These are phyloP conservation scores for Cordyceps cicadae DNA, from an alignment of 2,329 filamentous ascomycete species.

Conservation along the genomic window DNA sequence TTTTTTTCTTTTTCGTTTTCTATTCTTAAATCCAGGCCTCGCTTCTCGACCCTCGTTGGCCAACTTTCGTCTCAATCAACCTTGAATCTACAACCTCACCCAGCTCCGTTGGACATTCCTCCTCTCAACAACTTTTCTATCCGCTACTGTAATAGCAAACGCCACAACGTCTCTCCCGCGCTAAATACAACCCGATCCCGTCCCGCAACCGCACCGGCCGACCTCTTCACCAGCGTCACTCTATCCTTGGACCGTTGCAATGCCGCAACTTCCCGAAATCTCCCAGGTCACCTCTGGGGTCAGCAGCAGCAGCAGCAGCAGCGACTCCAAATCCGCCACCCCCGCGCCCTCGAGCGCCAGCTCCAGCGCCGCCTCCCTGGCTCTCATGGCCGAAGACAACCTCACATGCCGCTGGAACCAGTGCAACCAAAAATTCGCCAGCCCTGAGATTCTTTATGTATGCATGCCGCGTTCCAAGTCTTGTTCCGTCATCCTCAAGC, in stretches of 20 bases:
- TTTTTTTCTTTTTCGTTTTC: background rate
- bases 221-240: background rate
- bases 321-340: conserved; percentile 44
- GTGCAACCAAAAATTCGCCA: conserved; percentile 51
- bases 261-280: conserved; percentile 13
- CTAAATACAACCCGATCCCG: background rate
- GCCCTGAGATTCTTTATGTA: conserved; percentile 53
- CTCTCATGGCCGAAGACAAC: conserved; percentile 40
- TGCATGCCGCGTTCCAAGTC: conserved; percentile 24
- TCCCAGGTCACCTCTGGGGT: conserved; percentile 23
- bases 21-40: background rate
- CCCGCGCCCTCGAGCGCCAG: conserved; percentile 43
- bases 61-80: background rate
- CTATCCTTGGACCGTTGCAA: background rate
- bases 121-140: background rate
- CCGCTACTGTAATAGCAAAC: background rate
- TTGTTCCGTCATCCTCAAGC: background rate
- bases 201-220: background rate
- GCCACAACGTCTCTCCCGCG: background rate
- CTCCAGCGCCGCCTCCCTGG: conserved; percentile 35
- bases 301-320: conserved; percentile 28
- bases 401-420: conserved; percentile 53
- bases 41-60: background rate
- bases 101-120: background rate
- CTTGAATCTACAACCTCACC: background rate